Percentiles rank a stretch among this genome's conserved stretches.
These are phyloP conservation scores for Erysiphe pulchra DNA, from an alignment of 2,329 filamentous ascomycete species.

Conservation along the genomic window DNA sequence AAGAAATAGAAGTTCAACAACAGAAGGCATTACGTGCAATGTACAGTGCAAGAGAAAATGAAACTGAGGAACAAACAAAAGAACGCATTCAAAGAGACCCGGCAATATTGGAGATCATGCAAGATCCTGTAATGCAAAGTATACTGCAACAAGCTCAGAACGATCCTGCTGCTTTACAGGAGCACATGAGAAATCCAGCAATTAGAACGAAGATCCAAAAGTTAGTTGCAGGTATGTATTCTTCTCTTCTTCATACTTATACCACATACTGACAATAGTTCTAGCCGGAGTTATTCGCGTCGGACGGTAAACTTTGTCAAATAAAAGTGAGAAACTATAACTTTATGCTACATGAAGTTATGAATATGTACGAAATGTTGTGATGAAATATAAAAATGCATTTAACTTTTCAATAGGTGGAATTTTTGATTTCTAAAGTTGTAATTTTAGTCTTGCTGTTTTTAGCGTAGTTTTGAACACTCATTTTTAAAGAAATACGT, in stretches of 20 bases:
- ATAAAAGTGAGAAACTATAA: no score
- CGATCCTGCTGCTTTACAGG: conserved; percentile 73
- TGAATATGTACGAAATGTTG: no score
- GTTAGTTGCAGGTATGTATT: conserved; percentile 3
- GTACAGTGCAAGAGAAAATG: conserved; percentile 73
- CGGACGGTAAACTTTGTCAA: conserved; percentile 18
- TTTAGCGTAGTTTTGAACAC: no score
- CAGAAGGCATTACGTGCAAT: conserved; percentile 81
- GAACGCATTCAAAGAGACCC: conserved; percentile 77
- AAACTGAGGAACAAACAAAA: conserved; percentile 87
- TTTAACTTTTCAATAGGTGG: no score
- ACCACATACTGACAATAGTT: conserved; percentile 20
- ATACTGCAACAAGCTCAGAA: conserved; percentile 92
- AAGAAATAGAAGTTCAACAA: conserved; percentile 83
- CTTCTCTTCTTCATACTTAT: not conserved
- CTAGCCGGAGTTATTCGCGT: conserved; percentile 74
- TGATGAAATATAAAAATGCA: no score
- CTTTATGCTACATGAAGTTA: no score
- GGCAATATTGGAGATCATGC: conserved; percentile 80
- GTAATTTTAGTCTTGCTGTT: no score
- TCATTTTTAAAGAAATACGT: no score
- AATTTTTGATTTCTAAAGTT: no score
- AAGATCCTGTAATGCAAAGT: conserved; percentile 92
- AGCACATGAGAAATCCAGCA: conserved; percentile 85
- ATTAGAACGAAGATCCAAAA: conserved; percentile 67